A percentile compares a stretch with the other conserved stretches of the same genome.
Evolutionary conservation across 2,329 filamentous ascomycete genomes (phyloP).

Genomic region (Colletotrichum sublineola): DNA sequence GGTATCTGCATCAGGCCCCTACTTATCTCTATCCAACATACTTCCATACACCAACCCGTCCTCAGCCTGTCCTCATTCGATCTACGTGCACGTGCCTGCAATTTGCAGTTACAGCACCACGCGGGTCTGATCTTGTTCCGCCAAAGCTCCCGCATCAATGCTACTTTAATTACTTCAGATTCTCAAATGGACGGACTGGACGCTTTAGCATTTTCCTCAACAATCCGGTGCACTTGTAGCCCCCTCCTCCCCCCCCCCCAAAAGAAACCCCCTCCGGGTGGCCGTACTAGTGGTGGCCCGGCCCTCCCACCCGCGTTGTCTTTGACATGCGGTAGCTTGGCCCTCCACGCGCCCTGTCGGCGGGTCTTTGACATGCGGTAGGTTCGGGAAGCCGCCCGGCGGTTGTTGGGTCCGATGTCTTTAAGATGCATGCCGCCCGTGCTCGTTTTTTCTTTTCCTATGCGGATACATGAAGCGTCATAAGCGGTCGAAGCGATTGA

Average conservation of each 20-base stretch:
- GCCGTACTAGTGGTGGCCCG: slow-evolving; percentile 13
- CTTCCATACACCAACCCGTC: background rate
- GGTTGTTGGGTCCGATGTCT: slow-evolving; percentile 4
- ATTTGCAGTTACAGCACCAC: background rate
- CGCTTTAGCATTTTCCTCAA: slow-evolving; percentile 5
- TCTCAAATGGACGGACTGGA: background rate
- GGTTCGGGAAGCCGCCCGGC: slow-evolving; percentile 7
- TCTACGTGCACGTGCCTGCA: background rate
- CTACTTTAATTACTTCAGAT: background rate
- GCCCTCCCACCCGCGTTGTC: slow-evolving; percentile 20
- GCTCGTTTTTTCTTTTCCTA: background rate
- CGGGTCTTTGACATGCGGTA: slow-evolving; percentile 31
- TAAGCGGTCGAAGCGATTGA: slow-evolving; percentile 18
- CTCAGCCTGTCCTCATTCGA: background rate
- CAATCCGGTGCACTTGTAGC: slow-evolving; percentile 12
- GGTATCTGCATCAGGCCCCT: background rate
- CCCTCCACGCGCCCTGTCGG: slow-evolving; percentile 31
- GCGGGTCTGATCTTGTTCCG: background rate
- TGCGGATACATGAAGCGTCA: slow-evolving; percentile 15
- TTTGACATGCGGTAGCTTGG: slow-evolving; percentile 28
- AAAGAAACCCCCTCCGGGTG: slow-evolving; percentile 3
- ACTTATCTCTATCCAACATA: background rate
- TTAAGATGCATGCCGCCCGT: slow-evolving; percentile 19
- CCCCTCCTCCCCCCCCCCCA: background rate
- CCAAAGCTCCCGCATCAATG: background rate